Conservation (phyloP, 352 stramenopile genomes). For the Globisporangium polare region DNA sequence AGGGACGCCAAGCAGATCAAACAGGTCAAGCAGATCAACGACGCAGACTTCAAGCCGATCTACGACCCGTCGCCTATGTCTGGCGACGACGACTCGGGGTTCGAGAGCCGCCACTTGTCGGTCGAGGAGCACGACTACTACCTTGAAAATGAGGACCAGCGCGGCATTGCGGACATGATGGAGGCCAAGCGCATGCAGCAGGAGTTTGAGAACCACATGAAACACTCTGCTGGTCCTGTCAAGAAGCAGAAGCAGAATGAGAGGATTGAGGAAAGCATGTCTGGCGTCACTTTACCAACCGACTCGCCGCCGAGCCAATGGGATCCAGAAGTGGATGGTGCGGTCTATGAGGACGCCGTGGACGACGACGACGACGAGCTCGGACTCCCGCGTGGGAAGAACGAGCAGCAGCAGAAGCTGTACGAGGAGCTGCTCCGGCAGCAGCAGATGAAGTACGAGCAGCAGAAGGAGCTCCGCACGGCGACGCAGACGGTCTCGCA, state of each 20-base stretch:
- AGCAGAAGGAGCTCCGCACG: constrained; percentile 19
- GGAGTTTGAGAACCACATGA: constrained; percentile 55
- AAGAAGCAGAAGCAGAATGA: constrained; percentile 2
- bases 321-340: neutral
- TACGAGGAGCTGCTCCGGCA: constrained; percentile 18
- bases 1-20: constrained; percentile 10
- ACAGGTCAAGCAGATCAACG: constrained; percentile 14
- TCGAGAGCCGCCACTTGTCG: constrained; percentile 29
- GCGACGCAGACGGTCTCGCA: constrained; percentile 13
- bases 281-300: constrained; percentile 19
- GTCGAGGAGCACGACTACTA: constrained; percentile 63
- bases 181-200: constrained; percentile 64
- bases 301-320: constrained; percentile 11
- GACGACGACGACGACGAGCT: constrained; percentile 32
- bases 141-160: constrained; percentile 40
- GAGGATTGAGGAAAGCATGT: constrained; percentile 8
- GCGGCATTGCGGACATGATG: constrained; percentile 48
- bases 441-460: constrained; percentile 20
- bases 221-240: constrained; percentile 14
- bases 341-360: constrained; percentile 6
- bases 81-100: constrained; percentile 11
- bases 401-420: constrained; percentile 25
- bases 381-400: constrained; percentile 27
- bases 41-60: constrained; percentile 22
- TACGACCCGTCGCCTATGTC: constrained; percentile 43